Conservation (phyloP, 1,284 basidiomycete genomes). For the Leccinum angustisporum region DNA sequence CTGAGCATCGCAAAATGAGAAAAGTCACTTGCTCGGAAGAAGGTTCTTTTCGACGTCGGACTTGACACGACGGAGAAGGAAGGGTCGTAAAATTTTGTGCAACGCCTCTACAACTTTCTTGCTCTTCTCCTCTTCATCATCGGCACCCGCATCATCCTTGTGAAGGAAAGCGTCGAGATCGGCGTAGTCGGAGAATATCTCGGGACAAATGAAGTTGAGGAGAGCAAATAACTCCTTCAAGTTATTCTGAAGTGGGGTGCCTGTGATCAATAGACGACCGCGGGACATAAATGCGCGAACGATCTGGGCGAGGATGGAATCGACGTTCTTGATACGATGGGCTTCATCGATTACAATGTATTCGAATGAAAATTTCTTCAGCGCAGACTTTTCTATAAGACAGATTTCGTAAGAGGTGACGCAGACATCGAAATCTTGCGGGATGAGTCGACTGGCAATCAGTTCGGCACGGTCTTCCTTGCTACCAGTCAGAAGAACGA, state of each 20-base stretch:
- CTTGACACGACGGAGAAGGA: constrained; percentile 94
- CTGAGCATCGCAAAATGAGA: not conserved
- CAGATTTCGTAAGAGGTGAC: constrained; percentile 99
- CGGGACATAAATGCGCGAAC: constrained; percentile 90
- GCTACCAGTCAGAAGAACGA: constrained; percentile 80
- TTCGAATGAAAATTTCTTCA: constrained; percentile 96
- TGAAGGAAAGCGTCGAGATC: constrained; percentile 77
- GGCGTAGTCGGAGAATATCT: constrained; percentile 75
- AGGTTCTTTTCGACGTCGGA: constrained; percentile 96
- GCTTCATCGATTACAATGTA: constrained; percentile 99
- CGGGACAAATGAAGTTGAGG: constrained; percentile 91
- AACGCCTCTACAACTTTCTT: constrained; percentile 96
- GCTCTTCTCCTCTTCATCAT: constrained; percentile 84
- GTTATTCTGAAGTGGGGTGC: constrained; percentile 97
- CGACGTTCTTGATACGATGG: constrained; percentile 99
- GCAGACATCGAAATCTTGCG: constrained; percentile 91
- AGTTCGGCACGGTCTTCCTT: constrained; percentile 89
- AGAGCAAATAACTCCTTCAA: constrained; percentile 96
- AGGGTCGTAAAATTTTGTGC: constrained; percentile 95
- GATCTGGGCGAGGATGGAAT: constrained; percentile 95
- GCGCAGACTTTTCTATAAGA: constrained; percentile 87
- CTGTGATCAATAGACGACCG: constrained; percentile 92
- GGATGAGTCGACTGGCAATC: constrained; percentile 77
- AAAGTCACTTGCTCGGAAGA: constrained; percentile 69
- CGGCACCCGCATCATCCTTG: constrained; percentile 73